Conservation (phyloP, 306 rosid species). For the Medicago arabica region DNA sequence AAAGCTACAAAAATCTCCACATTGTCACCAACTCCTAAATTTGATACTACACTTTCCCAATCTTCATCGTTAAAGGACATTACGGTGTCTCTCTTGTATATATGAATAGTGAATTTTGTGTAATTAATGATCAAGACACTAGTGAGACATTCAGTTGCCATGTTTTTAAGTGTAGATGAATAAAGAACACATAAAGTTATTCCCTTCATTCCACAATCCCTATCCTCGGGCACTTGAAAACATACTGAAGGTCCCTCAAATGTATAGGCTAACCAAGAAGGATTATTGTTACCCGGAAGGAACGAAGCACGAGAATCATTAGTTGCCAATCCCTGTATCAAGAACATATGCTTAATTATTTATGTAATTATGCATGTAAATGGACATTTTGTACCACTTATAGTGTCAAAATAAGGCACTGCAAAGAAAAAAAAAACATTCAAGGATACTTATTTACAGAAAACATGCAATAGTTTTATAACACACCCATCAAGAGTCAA, state of each 20-base stretch:
- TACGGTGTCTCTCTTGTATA: constrained; percentile 27
- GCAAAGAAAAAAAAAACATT: neutral
- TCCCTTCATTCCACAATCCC: constrained; percentile 20
- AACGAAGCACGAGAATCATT: neutral
- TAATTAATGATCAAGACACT: constrained; percentile 27
- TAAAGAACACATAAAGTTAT: constrained; percentile 33
- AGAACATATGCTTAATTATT: neutral
- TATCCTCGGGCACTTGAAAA: constrained; percentile 26
- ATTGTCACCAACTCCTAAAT: constrained; percentile 19
- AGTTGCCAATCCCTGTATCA: constrained; percentile 21
- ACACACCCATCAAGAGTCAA: neutral
- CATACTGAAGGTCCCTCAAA: constrained; percentile 1
- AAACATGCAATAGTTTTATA: neutral
- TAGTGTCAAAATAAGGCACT: neutral
- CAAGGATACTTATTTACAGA: neutral
- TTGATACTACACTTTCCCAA: constrained; percentile 24
- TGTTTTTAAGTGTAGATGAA: constrained; percentile 1
- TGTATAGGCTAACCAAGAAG: constrained; percentile 34
- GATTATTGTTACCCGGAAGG: constrained; percentile 40
- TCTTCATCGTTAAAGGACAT: constrained; percentile 37
- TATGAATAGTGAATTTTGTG: constrained; percentile 32
- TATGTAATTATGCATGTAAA: neutral
- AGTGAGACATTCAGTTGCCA: constrained; percentile 1
- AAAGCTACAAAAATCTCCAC: constrained; percentile 31
- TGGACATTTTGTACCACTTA: neutral